Evolutionary conservation across 768 basidiomycete species (phyloP), one percentile per base, ranked within the genome.

Genomic region (Dictyophora rubrovolvata): DNA sequence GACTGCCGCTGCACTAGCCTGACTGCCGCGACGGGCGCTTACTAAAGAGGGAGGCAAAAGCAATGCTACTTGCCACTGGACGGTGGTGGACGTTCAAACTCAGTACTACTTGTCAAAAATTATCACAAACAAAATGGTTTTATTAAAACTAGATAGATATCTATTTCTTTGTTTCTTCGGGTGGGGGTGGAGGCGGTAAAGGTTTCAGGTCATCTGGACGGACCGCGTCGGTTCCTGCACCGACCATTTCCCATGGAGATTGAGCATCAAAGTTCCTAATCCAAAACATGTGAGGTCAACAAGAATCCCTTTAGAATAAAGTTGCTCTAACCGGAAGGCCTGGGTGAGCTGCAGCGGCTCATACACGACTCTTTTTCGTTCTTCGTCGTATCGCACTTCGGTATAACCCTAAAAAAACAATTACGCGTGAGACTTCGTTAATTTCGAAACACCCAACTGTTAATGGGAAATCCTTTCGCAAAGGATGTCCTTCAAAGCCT

Each of bases 291-390:
- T 47, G 18, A 47, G 33, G 33, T 11, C 54, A 49, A 46, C 50
- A 34, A 53, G 36, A 5, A 53, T 34, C 42, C 4, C 16, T 23
- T 37, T 20, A 34, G 34, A 34, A 10, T 20, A 56, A 11, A 28
- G 53, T 23, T 50, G 50, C 36, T 17, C 77, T 61, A 65, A 93
- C 93, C 93, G 84, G 86, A 95, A 99, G 48, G 96, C 95, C 69
- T 99, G 96, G 1, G 95, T 93, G 60, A 99, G 79, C 70, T 99
- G 96, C 51, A 99, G 78, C 36, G 96, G 96, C 70, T 99, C 96
- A 67, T 97, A 96, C 36, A 96, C 92, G 57, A 97, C 92, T 42
- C 94, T 89, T 74, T 97, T 97, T 66, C 87, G 83, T 74, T 95
- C 93, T 74, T 98, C 96, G 65, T 97, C 94, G 68, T 98, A 99